phyloP scores from a whole-genome alignment of 352 stramenopile species.

The Pythium monospermum region DNA sequence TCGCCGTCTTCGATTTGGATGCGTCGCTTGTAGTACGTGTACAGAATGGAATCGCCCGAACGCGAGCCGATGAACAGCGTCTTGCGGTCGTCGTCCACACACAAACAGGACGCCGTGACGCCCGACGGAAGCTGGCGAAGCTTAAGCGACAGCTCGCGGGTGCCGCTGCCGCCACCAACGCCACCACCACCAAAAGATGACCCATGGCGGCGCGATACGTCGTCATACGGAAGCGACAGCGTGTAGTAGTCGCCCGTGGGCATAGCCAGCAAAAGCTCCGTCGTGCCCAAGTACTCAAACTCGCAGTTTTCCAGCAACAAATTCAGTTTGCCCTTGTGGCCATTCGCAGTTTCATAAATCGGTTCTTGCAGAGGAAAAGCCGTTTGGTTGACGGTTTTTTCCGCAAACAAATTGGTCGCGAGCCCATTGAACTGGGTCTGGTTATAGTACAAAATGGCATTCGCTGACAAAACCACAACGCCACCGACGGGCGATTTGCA shows the following conservation, averaged over 20 bases:
- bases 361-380: conserved; percentile 64
- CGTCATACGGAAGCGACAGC: conserved; percentile 58
- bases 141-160: conserved; percentile 30
- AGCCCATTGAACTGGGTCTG: conserved; percentile 82
- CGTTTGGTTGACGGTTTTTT: conserved; percentile 66
- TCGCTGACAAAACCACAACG: conserved; percentile 69
- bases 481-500: conserved; percentile 69
- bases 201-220: conserved; percentile 31
- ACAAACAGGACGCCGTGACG: conserved; percentile 51
- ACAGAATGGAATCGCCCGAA: conserved; percentile 73
- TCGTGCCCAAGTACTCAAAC: conserved; percentile 60
- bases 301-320: conserved; percentile 65
- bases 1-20: no score
- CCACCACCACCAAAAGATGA: conserved; percentile 13
- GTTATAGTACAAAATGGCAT: conserved; percentile 86
- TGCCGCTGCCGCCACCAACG: conserved; percentile 4
- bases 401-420: conserved; percentile 65
- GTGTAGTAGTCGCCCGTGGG: conserved; percentile 56
- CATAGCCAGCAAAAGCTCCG: conserved; percentile 63
- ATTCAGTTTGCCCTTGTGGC: conserved; percentile 44
- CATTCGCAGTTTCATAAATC: conserved; percentile 52
- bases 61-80: conserved; percentile 80
- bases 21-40: conserved; percentile 31
- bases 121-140: conserved; percentile 48
- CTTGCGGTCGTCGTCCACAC: conserved; percentile 50